A percentile compares a stretch with the other conserved stretches of the same genome.
Evolutionary conservation across 2,329 filamentous ascomycete genomes (phyloP).

Genomic region (Fusarium torulosum): DNA sequence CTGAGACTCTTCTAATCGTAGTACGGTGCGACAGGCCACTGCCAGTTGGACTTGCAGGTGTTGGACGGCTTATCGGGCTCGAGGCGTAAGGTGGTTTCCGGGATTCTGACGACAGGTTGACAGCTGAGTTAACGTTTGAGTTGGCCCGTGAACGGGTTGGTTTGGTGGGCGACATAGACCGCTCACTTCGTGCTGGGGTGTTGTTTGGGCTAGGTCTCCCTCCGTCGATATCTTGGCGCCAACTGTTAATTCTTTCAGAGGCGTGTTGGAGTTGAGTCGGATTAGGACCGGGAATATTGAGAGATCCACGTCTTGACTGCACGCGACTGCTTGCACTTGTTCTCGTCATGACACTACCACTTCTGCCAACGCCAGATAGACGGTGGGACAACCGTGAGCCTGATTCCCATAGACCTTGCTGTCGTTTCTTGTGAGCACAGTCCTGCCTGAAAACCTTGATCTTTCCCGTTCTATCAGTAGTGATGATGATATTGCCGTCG

Average conservation of each 20-base stretch:
- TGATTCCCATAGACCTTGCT: conserved; percentile 81
- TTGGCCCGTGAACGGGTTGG: conserved; percentile 25
- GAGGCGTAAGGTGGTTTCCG: conserved; percentile 58
- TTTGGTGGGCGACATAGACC: conserved; percentile 68
- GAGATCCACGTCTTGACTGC: conserved; percentile 67
- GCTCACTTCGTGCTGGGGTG: conserved; percentile 61
- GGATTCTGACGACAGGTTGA: conserved; percentile 61
- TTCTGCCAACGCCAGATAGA: conserved; percentile 70
- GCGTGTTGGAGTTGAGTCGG: conserved; percentile 51
- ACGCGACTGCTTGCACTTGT: conserved; percentile 63
- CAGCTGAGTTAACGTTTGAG: conserved; percentile 53
- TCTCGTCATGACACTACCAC: conserved; percentile 67
- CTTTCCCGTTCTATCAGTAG: conserved; percentile 85
- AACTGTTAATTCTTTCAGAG: conserved; percentile 86
- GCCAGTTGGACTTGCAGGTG: conserved; percentile 56
- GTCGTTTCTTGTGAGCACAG: conserved; percentile 84
- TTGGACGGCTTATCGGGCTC: conserved; percentile 45
- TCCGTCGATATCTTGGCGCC: conserved; percentile 77
- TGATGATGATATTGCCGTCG: conserved; percentile 91
- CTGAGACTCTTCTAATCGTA: conserved; percentile 42
- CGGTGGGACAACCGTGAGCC: conserved; percentile 81
- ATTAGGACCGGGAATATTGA: conserved; percentile 55
- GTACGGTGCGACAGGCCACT: conserved; percentile 49
- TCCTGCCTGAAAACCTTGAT: conserved; percentile 98
- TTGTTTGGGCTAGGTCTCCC: conserved; percentile 55